Evolutionary conservation across 192 early-diverging fungal species (phyloP), one percentile per base, ranked within the genome.

Genomic region (Backusella circina): DNA sequence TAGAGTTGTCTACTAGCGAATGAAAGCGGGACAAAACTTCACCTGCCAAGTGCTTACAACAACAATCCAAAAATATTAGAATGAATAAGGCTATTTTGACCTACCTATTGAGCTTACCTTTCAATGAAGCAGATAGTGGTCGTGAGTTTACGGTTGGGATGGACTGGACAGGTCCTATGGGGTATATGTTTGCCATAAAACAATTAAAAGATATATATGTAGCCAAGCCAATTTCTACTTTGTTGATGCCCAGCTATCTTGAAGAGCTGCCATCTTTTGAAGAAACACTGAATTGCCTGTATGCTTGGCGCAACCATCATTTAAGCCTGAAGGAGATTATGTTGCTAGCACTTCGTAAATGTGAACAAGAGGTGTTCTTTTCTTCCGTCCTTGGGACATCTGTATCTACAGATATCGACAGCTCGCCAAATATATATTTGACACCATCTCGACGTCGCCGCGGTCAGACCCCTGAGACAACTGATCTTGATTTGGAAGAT

Each of bases 61-160:
- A 70, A 10, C 36, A 70, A 70, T 30, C 0, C 23, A 70, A 70
- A 30, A 70, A 70, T 50, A 50, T 37, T 39, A 39, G 37, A 21
- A 70, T 70, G 69, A 70, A 70, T n/a, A 70, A 39, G n/a, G 69
- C 69, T 10, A 70, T 37, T 70, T 35, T 70, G 28, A 50, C 33
- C 3, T 13, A 35, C 31, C 21, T 70, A 5, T 16, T 70, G 31
- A 5, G 28, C 31, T 33, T 70, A 28, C 37, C 69, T 30, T 30
- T 37, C n/a, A 30, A 30, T 30, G 37, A 26, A 39, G n/a, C 15
- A 15, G 69, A 70, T 50, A 2, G 10, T 39, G 12, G 26, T 35
- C 28, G 35, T 39, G 35, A 41, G 9, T 39, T 37, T 50, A 70
- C 69, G 39, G 13, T 70, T 50, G 36, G 13, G 9, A 70, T 70